phyloP scores from a whole-genome alignment of 2,329 filamentous ascomycete genomes.

The Colletotrichum tropicale region DNA sequence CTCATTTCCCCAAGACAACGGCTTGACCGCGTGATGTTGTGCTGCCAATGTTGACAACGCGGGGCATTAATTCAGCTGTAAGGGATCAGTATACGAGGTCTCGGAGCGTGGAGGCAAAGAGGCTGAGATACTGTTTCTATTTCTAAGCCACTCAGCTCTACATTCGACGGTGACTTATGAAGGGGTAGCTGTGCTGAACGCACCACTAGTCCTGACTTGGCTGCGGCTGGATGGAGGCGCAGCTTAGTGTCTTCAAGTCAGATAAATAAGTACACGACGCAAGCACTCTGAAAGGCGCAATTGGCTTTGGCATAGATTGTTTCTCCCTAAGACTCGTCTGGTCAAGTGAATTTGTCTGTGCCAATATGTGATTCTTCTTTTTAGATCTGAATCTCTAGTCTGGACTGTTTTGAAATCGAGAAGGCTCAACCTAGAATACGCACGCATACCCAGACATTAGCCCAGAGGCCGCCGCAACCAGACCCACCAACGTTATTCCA shows the following conservation, averaged over 20 bases:
- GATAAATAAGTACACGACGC: no score
- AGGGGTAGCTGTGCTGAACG: not conserved
- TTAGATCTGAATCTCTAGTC: no score
- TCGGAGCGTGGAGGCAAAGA: rapidly evolving
- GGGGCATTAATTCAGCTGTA: not conserved
- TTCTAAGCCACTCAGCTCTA: not conserved
- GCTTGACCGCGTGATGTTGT: not conserved
- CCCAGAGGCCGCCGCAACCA: not conserved
- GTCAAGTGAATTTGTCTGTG: no score
- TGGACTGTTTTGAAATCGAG: not conserved
- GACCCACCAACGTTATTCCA: not conserved
- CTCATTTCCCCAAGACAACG: not conserved
- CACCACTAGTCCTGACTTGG: not conserved
- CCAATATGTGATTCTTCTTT: no score
- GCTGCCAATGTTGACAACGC: not conserved
- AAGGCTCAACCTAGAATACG: not conserved
- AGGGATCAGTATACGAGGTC: not conserved
- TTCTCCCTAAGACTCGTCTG: not conserved
- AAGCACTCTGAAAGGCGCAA: rapidly evolving
- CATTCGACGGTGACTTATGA: not conserved
- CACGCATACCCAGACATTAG: not conserved
- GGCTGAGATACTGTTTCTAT: not conserved
- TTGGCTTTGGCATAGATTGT: not conserved
- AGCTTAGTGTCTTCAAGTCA: not conserved
- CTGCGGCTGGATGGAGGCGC: rapidly evolving